Evolutionary conservation across 2,329 filamentous ascomycete genomes (phyloP), one percentile per base, ranked within the genome.

Genomic region (Penicillium nordicum): DNA sequence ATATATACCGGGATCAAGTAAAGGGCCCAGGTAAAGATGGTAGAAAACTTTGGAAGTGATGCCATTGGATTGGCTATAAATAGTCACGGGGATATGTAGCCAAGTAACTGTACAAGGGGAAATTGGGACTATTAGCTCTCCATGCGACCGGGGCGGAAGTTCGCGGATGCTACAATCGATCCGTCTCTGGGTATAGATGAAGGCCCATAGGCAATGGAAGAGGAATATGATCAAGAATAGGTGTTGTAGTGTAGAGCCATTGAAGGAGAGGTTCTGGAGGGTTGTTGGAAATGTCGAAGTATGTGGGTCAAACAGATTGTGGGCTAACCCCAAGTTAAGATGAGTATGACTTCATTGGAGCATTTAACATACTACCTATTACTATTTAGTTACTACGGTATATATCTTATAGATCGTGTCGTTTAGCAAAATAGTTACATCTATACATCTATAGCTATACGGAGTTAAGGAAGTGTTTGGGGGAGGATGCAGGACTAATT

Each of bases 1-100:
- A 74, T 57, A 61, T 75, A 74, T 11, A 74, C 53, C 0, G 73
- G 73, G 48, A 74, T 58, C 30, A 72, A 65, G 59, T 74, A 75
- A 48, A 74, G 64, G 49, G 69, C 49, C 63, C 69, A 74, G 37
- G 67, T 63, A n/a, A 74, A 53, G 30, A 73, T 4, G 6, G 68
- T 72, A 6, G 70, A 72, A 38, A 68, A 47, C 36, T 63, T 71
- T n/a, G 67, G 64, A 6, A 65, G 18, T 16, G 66, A 58, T 16
- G 65, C 54, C 67, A 71, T 71, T 43, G 34, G 36, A 21, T 42
- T 30, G 29, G 7, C 51, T 43, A 50, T 59, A 47, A 37, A 36
- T 45, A 40, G 45, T 32, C 25, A 25, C 49, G 38, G 32, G 6
- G n/a, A 42, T 50, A 50, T 36, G 32, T 30, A 44, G 45, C n/a